Evolutionary conservation across 768 basidiomycete genomes (phyloP).

Genomic region (Tremella yokohamensis): DNA sequence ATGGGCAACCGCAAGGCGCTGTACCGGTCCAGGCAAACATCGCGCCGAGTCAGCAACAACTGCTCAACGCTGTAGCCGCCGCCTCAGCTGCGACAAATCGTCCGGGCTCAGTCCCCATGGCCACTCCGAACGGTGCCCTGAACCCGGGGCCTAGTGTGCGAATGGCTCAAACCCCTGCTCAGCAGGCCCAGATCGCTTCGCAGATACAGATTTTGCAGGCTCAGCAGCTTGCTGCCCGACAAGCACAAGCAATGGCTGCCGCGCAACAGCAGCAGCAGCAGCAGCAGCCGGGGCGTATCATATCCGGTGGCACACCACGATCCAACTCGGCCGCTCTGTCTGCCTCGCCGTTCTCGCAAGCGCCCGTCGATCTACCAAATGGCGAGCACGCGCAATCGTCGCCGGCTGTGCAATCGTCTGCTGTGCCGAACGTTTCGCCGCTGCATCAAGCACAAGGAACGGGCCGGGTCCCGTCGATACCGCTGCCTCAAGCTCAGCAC

Average conservation of each 20-base stretch:
- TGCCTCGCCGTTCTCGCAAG: slow-evolving; percentile 30
- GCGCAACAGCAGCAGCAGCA: slow-evolving; percentile 16
- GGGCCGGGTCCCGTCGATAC: slow-evolving; percentile 18
- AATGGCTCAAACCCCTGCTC: slow-evolving; percentile 9
- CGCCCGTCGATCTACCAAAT: slow-evolving; percentile 23
- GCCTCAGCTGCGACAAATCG: slow-evolving; percentile 22
- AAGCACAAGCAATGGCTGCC: slow-evolving; percentile 29
- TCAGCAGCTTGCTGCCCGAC: slow-evolving; percentile 38
- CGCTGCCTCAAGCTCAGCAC: slow-evolving; percentile 23
- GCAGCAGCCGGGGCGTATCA: slow-evolving; percentile 1
- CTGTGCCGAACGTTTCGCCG: slow-evolving; percentile 15
- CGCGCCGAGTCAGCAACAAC: slow-evolving; percentile 41
- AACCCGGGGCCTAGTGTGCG: neutral
- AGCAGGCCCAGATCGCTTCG: slow-evolving; percentile 10
- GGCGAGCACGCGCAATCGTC: slow-evolving; percentile 13
- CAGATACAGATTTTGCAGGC: slow-evolving; percentile 39
- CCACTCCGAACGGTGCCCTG: slow-evolving; percentile 6
- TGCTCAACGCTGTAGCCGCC: slow-evolving; percentile 40
- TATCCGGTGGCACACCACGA: slow-evolving; percentile 27
- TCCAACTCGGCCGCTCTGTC: slow-evolving; percentile 22
- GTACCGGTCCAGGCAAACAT: slow-evolving; percentile 17
- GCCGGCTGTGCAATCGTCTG: slow-evolving; percentile 19
- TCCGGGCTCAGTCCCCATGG: neutral
- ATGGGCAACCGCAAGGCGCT: slow-evolving; percentile 26
- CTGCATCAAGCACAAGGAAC: slow-evolving; percentile 9